These are phyloP conservation scores for Fusarium tupiense DNA, from an alignment of 2,329 filamentous ascomycete species.

Conservation along the genomic window DNA sequence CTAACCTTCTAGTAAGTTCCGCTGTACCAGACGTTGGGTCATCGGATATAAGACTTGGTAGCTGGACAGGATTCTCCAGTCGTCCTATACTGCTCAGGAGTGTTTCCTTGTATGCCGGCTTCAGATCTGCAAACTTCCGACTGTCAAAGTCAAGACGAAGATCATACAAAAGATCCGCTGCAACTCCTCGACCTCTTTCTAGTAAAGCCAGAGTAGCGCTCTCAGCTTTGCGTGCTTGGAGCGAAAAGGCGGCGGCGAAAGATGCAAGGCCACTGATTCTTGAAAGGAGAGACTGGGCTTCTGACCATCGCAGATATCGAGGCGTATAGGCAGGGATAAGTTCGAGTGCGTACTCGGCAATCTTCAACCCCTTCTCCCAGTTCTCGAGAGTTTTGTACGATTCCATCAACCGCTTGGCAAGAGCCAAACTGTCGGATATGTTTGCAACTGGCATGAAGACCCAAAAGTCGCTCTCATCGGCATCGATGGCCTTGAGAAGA, in stretches of 20 bases:
- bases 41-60: accelerated
- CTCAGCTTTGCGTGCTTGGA: accelerated
- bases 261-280: neutral
- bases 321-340: neutral
- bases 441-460: neutral
- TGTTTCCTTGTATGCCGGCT: neutral
- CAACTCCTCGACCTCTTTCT: neutral
- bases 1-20: neutral
- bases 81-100: neutral
- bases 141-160: neutral
- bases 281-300: neutral
- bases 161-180: neutral
- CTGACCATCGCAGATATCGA: neutral
- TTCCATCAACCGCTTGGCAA: neutral
- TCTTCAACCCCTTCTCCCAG: neutral
- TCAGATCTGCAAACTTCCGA: neutral
- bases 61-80: neutral
- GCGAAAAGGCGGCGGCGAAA: neutral
- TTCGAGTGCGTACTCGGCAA: neutral
- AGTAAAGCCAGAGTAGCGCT: neutral
- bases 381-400: accelerated
- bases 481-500: neutral
- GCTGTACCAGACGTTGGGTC: accelerated
- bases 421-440: neutral
- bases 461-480: neutral